Evolutionary conservation across 805 yeast species (phyloP), one percentile per base, ranked within the genome.

Genomic region (Ogataea methylovora): DNA sequence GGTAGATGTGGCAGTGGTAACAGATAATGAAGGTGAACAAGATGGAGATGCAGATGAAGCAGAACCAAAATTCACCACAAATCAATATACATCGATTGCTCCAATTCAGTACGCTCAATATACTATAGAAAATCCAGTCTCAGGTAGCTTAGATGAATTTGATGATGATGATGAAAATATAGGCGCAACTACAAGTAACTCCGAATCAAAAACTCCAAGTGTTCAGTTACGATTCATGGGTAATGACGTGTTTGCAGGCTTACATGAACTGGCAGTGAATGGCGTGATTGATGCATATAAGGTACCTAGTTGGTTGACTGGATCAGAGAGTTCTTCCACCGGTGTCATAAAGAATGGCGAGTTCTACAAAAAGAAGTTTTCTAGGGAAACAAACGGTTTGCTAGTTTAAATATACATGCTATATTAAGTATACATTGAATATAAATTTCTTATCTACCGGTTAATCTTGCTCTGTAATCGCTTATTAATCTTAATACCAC

Each of bases 271-370:
- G 13, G 71, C 86, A 19, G 62, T 61, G 34, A 37, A 58, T 41
- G 69, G 63, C 1, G 46, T 67, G 0, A 55, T 78, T 2, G 69
- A 81, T 43, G 69, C 82, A 0, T 59, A 65, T n/a, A 60, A 44
- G 0, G 56, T 82, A 12, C 94, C 95, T 1, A 70, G 76, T 21
- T 84, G 87, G 88, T 53, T 84, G 22, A 76, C 88, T 4, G 94
- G 94, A 3, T 86, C 83, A 51, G 79, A 78, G 40, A 81, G 83
- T 0, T 45, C 56, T 2, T 56, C 58, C 27, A 60, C 71, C 24
- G 87, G 87, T 0, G 46, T 41, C 0, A 55, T 73, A 4, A 48
- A 46, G 20, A 55, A 69, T 37, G 73, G 73, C 1, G 48, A 42
- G 29, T 61, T 60, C 26, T 35, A 35, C 17, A 44, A 42, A 18